Evolutionary conservation across 768 basidiomycete genomes (phyloP).

Genomic region (Austroboletus eburneus): DNA sequence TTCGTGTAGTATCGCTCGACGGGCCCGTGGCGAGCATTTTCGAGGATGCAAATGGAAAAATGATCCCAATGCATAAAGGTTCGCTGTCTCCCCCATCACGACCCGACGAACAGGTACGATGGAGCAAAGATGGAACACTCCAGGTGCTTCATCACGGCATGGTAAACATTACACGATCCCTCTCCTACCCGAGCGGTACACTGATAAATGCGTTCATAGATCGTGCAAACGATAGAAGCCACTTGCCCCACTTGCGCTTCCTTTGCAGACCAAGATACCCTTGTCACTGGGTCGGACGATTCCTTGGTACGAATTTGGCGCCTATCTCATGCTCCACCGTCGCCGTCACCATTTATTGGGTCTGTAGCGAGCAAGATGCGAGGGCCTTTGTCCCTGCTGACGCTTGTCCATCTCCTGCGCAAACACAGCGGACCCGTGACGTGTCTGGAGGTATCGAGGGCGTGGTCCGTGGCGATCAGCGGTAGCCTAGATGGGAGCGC

Average conservation of each 20-base stretch:
- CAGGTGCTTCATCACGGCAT: conserved; percentile 60
- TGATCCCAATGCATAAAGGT: conserved; percentile 60
- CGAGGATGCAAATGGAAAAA: conserved; percentile 42
- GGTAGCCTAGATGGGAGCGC: conserved; percentile 85
- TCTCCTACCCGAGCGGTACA: no score
- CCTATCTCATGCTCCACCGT: conserved; percentile 34
- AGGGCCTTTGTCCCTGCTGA: conserved; percentile 29
- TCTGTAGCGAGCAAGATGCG: conserved; percentile 12
- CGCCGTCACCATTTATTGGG: conserved; percentile 19
- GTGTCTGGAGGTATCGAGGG: conserved; percentile 66
- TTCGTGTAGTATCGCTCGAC: conserved; percentile 38
- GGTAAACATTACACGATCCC: conserved; percentile 36
- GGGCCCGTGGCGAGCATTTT: conserved; percentile 40
- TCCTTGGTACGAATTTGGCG: conserved; percentile 85
- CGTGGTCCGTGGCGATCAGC: conserved; percentile 82
- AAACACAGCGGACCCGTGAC: conserved; percentile 68
- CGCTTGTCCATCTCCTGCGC: conserved; percentile 71
- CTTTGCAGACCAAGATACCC: conserved; percentile 68
- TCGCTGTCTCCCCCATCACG: conserved; percentile 53
- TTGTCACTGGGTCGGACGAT: conserved; percentile 80
- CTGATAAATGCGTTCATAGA: no score
- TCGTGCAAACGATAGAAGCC: conserved; percentile 75
- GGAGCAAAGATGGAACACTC: conserved; percentile 57
- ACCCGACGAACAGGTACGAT: conserved; percentile 68
- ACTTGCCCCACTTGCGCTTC: conserved; percentile 67